Conservation (phyloP, 805 yeast species). For the Limtongia smithiae region DNA sequence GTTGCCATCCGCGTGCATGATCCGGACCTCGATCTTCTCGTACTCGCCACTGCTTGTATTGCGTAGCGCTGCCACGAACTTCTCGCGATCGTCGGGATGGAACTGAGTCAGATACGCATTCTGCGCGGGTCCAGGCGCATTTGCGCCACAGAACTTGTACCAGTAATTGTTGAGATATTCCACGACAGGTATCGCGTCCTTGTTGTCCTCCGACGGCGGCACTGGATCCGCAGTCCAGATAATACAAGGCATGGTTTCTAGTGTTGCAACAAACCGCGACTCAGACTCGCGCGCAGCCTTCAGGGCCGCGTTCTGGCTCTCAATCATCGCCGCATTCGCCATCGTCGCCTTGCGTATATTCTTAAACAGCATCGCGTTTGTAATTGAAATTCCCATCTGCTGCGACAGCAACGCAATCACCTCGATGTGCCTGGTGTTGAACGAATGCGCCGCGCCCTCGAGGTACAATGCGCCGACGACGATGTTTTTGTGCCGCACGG, state of each 20-base stretch:
- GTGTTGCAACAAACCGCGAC: slow-evolving; percentile 27
- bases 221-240: slow-evolving; percentile 28
- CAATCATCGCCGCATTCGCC: slow-evolving; percentile 31
- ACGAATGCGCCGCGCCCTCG: slow-evolving; percentile 29
- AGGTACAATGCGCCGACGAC: slow-evolving; percentile 27
- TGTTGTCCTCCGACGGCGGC: not conserved
- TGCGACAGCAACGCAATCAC: slow-evolving; percentile 26
- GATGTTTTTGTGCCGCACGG: slow-evolving; percentile 25
- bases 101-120: slow-evolving; percentile 21
- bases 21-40: slow-evolving; percentile 22
- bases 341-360: slow-evolving; percentile 28
- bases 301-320: slow-evolving; percentile 26
- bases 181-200: slow-evolving; percentile 3
- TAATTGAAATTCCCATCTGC: slow-evolving; percentile 31
- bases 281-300: slow-evolving; percentile 28
- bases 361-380: slow-evolving; percentile 29
- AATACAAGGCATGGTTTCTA: slow-evolving; percentile 31
- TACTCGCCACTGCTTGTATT: slow-evolving; percentile 13
- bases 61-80: slow-evolving; percentile 12
- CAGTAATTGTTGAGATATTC: slow-evolving; percentile 28
- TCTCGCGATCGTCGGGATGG: slow-evolving; percentile 25
- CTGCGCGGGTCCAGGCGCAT: slow-evolving; percentile 23
- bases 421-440: slow-evolving; percentile 29
- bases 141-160: slow-evolving; percentile 26
- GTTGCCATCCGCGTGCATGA: slow-evolving; percentile 17